Percentiles rank a stretch among this genome's conserved stretches.
These are phyloP conservation scores for Boletellus dicymbophilus DNA, from an alignment of 1,284 basidiomycete genomes.

Conservation along the genomic window DNA sequence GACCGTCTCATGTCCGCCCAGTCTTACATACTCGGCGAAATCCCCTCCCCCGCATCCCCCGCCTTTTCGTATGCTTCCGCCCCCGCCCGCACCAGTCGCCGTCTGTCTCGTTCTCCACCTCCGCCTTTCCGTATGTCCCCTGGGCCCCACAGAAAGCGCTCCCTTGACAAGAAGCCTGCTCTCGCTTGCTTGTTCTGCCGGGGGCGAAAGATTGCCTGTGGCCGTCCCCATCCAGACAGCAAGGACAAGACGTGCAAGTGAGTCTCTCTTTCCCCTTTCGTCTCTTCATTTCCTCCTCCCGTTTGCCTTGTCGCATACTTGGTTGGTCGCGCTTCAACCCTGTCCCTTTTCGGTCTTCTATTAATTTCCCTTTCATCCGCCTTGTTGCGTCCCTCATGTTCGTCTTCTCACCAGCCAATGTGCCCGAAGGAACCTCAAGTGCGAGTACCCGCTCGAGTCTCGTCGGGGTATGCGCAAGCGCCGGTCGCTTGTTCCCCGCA, in stretches of 20 bases:
- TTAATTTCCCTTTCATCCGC: conserved; percentile 19
- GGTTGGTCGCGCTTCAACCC: not conserved
- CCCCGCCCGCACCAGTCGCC: too few relatives aligned
- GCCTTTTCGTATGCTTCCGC: conserved; percentile 12
- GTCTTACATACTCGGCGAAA: conserved; percentile 17
- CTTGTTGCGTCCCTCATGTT: conserved; percentile 22
- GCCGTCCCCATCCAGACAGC: conserved; percentile 49
- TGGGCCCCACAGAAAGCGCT: conserved; percentile 19
- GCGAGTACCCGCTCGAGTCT: conserved; percentile 61
- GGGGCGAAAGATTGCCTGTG: conserved; percentile 65
- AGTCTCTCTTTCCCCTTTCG: too few relatives aligned
- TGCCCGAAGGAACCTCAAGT: conserved; percentile 54
- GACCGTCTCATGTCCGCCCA: conserved; percentile 12
- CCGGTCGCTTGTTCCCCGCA: conserved; percentile 34
- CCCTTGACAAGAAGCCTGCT: conserved; percentile 48
- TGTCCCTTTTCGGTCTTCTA: too few relatives aligned
- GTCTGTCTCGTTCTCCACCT: conserved; percentile 28
- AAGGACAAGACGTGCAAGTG: conserved; percentile 63
- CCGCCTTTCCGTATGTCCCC: conserved; percentile 23
- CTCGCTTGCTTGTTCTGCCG: conserved; percentile 65
- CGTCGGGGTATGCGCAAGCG: conserved; percentile 61
- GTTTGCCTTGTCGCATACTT: not conserved
- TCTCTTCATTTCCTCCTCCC: too few relatives aligned
- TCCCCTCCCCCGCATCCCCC: conserved; percentile 16
- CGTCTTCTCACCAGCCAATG: conserved; percentile 52